Evolutionary conservation across 106 monocot species (phyloP), one percentile per base, ranked within the genome.

Genomic region (Dactylorhiza incarnata): DNA sequence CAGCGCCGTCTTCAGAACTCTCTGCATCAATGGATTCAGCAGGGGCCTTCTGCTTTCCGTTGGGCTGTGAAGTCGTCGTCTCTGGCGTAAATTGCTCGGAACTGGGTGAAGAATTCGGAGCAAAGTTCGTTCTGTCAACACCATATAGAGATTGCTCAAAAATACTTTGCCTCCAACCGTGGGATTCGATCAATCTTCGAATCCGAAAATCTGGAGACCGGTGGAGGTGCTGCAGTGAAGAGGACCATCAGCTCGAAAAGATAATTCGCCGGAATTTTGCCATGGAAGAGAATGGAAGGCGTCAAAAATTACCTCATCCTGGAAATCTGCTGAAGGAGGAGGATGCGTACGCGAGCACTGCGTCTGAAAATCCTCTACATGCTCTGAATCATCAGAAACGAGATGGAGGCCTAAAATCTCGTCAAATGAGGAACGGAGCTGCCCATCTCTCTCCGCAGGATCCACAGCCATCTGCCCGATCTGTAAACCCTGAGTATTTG

Each of bases 31-130:
- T 1, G 55, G 43, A 55, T 55, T 45, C 71, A 7, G 55, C 46
- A 9, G 48, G 17, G 6, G 63, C 48, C 49, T 79, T 73, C 7
- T 73, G 58, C 73, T 37, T 79, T 43, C 23, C 61, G 12, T 29
- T 50, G 4, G 74, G 55, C 46, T 20, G 58, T 4, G 73, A 72
- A 25, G 23, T 61, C 69, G 15, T 56, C 13, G 56, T 72, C 48
- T 78, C 59, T 9, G 2, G 71, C 71, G 48, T 78, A 45, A 71
- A 53, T 13, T 72, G 72, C 45, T 72, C 78, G 3, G 72, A 48
- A 46, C 48, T 48, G 16, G 78, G 58, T 26, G 47, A 20, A 23
- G 78, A 62, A 26, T 79, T 10, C 43, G 14, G 68, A 68, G 11
- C 68, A 5, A 44, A 29, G 43, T 68, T 14, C 14, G 68, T 44